Base-by-base conservation (phyloP, 1,284 basidiomycete species). In the Boletellus deceptivus region DNA sequence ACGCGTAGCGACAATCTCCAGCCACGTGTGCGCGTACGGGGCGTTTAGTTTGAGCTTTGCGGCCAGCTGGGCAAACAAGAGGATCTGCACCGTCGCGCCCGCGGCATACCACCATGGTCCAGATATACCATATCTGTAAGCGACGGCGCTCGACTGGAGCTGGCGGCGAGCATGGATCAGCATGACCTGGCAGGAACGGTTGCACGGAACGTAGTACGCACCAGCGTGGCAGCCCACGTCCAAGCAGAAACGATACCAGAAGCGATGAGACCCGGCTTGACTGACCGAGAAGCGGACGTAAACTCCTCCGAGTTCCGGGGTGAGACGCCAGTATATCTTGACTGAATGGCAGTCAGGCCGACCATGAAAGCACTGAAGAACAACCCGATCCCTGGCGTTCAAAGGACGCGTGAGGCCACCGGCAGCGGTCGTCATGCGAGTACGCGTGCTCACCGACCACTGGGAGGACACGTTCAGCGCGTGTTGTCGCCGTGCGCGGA, bases 231-330 rank as follows among this genome's bases (percentile, higher is more conserved):
- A 3, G 86, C 86, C 86, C 86, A 93, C 17, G 91, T 93, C 86
- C 86, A 89, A 10, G 88, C 85, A 18, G 83, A 86, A 17, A 95
- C 91, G 55, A 96, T 93, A 7, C 92, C 93, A 10, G 90, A 83
- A 0, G 93, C 93, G 52, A 96, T 93, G 38, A 97, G 75, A 7
- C 92, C 93, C 2, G 93, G 91, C 59, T 93, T 93, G 44, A 93
- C 80, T 53, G 84, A 88, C 31, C 86, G 74, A 4, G 86, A 89
- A 3, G 92, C 92, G 49, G 83, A 88, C 57, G 83, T 89, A 69
- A 93, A 94, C 66, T 95, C 92, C 62, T 88, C 84, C 7, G 83
- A 80, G 56, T 75, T 82, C 54, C 80, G 80, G 17, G 86, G 86
- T 4, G 84, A 87, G 67, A 84, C 86, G 0, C 80, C 75, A 0